These are phyloP conservation scores for Atalantia buxifolia DNA, from an alignment of 345 rosid genomes.

Conservation along the genomic window DNA sequence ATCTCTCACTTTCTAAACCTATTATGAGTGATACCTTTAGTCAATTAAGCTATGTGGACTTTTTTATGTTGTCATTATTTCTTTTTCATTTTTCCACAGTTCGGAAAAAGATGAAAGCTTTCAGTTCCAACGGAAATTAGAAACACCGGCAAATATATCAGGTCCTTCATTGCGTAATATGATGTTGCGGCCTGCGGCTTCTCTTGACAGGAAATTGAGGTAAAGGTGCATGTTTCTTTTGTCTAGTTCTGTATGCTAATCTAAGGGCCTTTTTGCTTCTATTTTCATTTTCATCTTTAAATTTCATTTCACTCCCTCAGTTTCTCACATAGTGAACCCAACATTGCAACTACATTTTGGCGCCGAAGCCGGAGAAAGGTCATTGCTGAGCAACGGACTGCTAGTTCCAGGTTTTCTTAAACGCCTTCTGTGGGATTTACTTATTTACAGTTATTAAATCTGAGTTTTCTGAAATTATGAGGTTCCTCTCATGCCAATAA, in stretches of 20 bases:
- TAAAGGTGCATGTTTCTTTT: slow-evolving; percentile 15
- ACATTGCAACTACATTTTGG: slow-evolving; percentile 83
- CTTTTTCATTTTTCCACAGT: slow-evolving; percentile 40
- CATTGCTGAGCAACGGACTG: slow-evolving; percentile 91
- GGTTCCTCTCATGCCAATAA: not conserved
- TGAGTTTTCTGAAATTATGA: not conserved
- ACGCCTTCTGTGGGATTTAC: slow-evolving; percentile 20
- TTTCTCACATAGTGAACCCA: slow-evolving; percentile 90
- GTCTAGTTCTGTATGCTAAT: slow-evolving; percentile 1
- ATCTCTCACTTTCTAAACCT: not conserved
- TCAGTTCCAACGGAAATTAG: slow-evolving; percentile 59
- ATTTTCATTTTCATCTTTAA: not conserved
- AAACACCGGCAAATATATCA: slow-evolving; percentile 57
- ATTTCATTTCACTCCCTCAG: slow-evolving; percentile 32
- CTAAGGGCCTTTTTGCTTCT: slow-evolving; percentile 1
- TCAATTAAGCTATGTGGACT: not conserved
- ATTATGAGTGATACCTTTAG: slow-evolving; percentile 12
- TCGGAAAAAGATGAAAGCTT: slow-evolving; percentile 80
- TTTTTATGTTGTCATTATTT: slow-evolving; percentile 17
- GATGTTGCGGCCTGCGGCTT: slow-evolving; percentile 53
- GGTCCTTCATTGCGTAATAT: slow-evolving; percentile 71
- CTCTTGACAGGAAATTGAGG: slow-evolving; percentile 75
- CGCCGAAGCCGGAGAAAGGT: slow-evolving; percentile 84
- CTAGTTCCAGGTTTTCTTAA: slow-evolving; percentile 78
- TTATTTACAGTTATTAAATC: not conserved